phyloP scores from a whole-genome alignment of 495 filamentous ascomycete species.

The Penicillium verhagenii region DNA sequence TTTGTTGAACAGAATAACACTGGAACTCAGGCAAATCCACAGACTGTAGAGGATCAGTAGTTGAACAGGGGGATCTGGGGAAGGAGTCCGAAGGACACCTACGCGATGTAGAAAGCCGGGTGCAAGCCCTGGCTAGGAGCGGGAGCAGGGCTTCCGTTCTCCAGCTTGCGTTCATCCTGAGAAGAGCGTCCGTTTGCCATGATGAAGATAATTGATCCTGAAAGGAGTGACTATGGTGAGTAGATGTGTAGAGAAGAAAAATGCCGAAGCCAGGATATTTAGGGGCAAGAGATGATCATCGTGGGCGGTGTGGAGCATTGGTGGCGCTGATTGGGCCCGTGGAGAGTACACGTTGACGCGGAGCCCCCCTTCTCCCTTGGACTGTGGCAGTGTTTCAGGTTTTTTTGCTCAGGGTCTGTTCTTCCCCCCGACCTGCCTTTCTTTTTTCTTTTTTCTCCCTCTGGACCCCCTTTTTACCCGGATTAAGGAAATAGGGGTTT shows the following conservation, averaged over 20 bases:
- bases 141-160: constrained; percentile 25
- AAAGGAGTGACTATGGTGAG: constrained; percentile 38
- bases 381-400: constrained; percentile 16
- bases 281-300: constrained; percentile 18
- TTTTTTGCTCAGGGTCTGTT: constrained; percentile 10
- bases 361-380: background rate
- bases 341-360: constrained; percentile 19
- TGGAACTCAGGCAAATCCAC: constrained; percentile 87
- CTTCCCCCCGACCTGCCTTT: background rate
- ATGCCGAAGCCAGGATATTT: constrained; percentile 13
- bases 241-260: constrained; percentile 12
- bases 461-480: background rate
- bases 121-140: constrained; percentile 50
- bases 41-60: constrained; percentile 46
- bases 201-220: constrained; percentile 14
- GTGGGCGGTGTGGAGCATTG: constrained; percentile 13
- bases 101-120: constrained; percentile 83
- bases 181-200: constrained; percentile 36
- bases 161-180: constrained; percentile 36
- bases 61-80: background rate
- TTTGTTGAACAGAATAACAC: constrained; percentile 96
- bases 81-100: constrained; percentile 34
- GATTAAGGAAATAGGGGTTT: background rate
- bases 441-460: background rate
- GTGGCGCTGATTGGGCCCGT: constrained; percentile 14